Evolutionary conservation across 2,329 filamentous ascomycete species (phyloP).

Genomic region (Diplodia seriata): DNA sequence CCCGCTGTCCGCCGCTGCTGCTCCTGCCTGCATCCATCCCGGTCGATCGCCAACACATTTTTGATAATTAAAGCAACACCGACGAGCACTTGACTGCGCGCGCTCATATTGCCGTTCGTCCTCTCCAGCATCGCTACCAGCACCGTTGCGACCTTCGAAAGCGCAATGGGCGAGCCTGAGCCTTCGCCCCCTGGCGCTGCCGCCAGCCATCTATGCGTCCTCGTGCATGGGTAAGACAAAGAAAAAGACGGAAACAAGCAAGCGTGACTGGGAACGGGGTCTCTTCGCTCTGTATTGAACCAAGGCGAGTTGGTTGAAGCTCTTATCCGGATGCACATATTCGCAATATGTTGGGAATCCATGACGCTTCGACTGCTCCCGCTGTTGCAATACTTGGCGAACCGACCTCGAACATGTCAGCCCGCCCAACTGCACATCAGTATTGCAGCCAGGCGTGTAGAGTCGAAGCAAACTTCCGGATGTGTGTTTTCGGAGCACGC

Average conservation of each 20-base stretch:
- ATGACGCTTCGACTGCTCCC: too few species aligned
- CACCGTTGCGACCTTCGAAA: conserved; percentile 32
- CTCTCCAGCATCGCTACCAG: conserved; percentile 40
- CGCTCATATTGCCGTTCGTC: conserved; percentile 38
- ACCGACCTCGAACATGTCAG: not conserved
- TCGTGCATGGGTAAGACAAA: conserved; percentile 72
- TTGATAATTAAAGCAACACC: conserved; percentile 28
- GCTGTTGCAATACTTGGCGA: too few species aligned
- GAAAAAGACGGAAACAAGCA: not conserved
- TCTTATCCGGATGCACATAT: too few species aligned
- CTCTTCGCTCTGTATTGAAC: too few species aligned
- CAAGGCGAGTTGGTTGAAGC: too few species aligned
- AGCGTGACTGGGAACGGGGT: too few species aligned
- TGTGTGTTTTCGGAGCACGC: too few species aligned
- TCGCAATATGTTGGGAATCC: too few species aligned
- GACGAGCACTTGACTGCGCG: conserved; percentile 26
- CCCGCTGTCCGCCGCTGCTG: not conserved
- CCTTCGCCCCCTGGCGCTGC: conserved; percentile 31
- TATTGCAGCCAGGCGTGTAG: too few species aligned
- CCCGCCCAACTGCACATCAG: not conserved
- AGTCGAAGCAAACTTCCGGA: too few species aligned
- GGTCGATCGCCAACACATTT: conserved; percentile 12
- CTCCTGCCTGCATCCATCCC: conserved; percentile 4
- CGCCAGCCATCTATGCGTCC: conserved; percentile 72
- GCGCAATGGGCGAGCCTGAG: conserved; percentile 33